Conservation (phyloP, 2,329 filamentous ascomycete species). For the Drechslera avenae region DNA sequence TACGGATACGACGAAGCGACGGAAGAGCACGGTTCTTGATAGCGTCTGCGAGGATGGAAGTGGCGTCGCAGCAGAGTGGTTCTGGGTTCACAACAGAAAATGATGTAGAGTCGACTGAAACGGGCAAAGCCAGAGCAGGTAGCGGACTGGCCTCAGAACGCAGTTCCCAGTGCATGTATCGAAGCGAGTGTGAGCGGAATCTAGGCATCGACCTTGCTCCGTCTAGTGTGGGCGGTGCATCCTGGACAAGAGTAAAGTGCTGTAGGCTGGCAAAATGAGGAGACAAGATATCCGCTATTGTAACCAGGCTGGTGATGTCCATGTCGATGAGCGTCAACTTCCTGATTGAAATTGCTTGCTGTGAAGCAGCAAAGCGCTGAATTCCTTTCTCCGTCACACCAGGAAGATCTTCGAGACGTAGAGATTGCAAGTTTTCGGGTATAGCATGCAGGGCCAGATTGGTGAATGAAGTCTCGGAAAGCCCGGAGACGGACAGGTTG, state of each 20-base stretch:
- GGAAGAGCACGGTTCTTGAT: slow-evolving; percentile 69
- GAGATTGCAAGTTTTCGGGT: slow-evolving; percentile 55
- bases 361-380: slow-evolving; percentile 56
- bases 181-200: slow-evolving; percentile 56
- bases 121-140: slow-evolving; percentile 15
- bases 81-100: slow-evolving; percentile 31
- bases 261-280: slow-evolving; percentile 51
- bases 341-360: slow-evolving; percentile 52
- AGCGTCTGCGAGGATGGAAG: slow-evolving; percentile 66
- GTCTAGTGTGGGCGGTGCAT: slow-evolving; percentile 54
- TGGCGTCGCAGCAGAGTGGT: slow-evolving; percentile 60
- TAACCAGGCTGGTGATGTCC: slow-evolving; percentile 57
- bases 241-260: slow-evolving; percentile 60
- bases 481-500: slow-evolving; percentile 60
- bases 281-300: slow-evolving; percentile 59
- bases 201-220: slow-evolving; percentile 52
- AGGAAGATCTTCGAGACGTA: slow-evolving; percentile 61
- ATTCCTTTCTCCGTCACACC: slow-evolving; percentile 63
- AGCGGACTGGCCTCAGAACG: slow-evolving; percentile 33
- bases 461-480: slow-evolving; percentile 60
- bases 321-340: slow-evolving; percentile 59
- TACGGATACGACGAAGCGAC: slow-evolving; percentile 62
- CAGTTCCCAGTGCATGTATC: slow-evolving; percentile 66
- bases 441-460: slow-evolving; percentile 60
- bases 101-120: background rate